phyloP scores from a whole-genome alignment of 352 stramenopile species.

The Globisporangium paroecandrum region DNA sequence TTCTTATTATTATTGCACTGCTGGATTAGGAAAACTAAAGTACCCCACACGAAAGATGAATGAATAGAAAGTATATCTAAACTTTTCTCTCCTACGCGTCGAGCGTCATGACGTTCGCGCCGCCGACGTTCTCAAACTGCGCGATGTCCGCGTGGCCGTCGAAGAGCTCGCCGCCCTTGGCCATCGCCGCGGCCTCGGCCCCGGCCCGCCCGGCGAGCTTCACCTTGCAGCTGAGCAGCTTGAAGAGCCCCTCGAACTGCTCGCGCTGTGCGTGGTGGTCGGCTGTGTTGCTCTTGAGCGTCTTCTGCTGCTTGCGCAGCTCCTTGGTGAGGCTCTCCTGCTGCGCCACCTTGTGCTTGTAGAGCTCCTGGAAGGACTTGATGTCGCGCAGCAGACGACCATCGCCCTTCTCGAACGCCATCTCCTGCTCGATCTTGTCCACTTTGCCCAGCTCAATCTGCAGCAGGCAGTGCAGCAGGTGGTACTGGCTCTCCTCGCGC shows the following conservation, averaged over 20 bases:
- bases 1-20: not conserved
- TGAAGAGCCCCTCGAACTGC: slow-evolving; percentile 83
- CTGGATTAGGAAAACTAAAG: not conserved
- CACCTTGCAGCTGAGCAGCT: slow-evolving; percentile 79
- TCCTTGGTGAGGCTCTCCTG: slow-evolving; percentile 89
- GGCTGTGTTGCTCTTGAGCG: slow-evolving; percentile 77
- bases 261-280: slow-evolving; percentile 75
- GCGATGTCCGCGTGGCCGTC: slow-evolving; percentile 64
- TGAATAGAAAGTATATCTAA: not conserved
- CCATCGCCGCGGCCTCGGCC: slow-evolving; percentile 13
- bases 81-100: slow-evolving; percentile 32
- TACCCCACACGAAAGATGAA: not conserved
- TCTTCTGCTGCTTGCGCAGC: slow-evolving; percentile 88
- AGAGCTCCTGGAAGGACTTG: slow-evolving; percentile 85
- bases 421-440: slow-evolving; percentile 84
- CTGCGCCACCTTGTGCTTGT: slow-evolving; percentile 89
- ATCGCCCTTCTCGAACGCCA: slow-evolving; percentile 81
- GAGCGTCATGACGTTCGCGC: slow-evolving; percentile 83
- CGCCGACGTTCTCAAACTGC: slow-evolving; percentile 73
- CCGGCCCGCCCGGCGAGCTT: slow-evolving; percentile 34
- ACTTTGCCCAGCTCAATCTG: slow-evolving; percentile 71
- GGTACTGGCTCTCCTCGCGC: slow-evolving; percentile 85
- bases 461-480: slow-evolving; percentile 76
- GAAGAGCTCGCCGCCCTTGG: slow-evolving; percentile 41
- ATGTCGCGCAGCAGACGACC: slow-evolving; percentile 85